Evolutionary conservation across 768 basidiomycete genomes (phyloP).

Genomic region (Terana coerulea): DNA sequence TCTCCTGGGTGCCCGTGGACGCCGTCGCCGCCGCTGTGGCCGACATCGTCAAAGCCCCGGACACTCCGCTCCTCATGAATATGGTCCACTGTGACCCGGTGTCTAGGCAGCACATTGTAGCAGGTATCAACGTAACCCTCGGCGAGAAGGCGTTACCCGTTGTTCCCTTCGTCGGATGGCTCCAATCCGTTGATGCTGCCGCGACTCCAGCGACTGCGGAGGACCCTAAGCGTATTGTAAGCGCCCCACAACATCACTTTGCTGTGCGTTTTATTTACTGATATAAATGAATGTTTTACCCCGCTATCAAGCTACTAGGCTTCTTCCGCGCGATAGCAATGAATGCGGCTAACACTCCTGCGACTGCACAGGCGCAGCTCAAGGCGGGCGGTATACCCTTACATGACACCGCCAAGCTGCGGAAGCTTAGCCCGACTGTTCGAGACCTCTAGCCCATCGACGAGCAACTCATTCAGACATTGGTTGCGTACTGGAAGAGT

Average conservation of each 20-base stretch:
- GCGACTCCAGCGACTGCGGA: background rate
- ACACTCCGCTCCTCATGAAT: slow-evolving; percentile 10
- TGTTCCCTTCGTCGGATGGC: slow-evolving; percentile 9
- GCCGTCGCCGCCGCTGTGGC: background rate
- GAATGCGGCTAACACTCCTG: background rate
- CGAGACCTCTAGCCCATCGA: background rate
- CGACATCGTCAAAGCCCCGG: slow-evolving; percentile 5
- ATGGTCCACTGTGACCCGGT: slow-evolving; percentile 14
- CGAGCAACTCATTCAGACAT: background rate
- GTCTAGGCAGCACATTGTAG: slow-evolving; percentile 4
- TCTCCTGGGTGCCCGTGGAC: slow-evolving; percentile 14
- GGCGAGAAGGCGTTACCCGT: background rate
- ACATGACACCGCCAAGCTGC: slow-evolving; percentile 4
- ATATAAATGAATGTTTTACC: slow-evolving; percentile 1
- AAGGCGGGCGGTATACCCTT: background rate
- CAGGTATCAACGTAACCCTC: background rate
- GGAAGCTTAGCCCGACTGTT: background rate
- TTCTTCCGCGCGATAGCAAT: slow-evolving; percentile 5
- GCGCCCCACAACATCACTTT: background rate
- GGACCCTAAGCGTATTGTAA: slow-evolving; percentile 6
- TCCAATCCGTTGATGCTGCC: background rate
- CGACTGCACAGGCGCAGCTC: background rate
- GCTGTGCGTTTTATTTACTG: background rate
- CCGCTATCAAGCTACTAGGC: slow-evolving; percentile 12
- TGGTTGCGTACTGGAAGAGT: slow-evolving; percentile 8